Evolutionary conservation across 768 basidiomycete genomes (phyloP), one percentile per base, ranked within the genome.

Genomic region (Termitomyces sp.): DNA sequence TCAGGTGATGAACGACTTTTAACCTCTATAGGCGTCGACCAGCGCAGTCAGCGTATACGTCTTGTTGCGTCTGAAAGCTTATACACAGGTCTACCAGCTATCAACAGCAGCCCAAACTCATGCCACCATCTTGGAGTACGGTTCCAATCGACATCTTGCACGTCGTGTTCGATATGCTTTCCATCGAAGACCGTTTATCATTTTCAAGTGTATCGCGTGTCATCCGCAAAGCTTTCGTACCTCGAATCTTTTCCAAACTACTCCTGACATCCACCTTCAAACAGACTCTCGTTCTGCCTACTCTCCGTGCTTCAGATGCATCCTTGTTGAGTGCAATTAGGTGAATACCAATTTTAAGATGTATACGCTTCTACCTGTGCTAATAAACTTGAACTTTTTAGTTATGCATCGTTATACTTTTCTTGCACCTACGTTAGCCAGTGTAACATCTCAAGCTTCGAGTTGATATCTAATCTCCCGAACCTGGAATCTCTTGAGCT

Each of bases 401-500:
- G 42, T 16, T 12, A 49, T 22, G 50, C 1, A 14, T 43, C 10
- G 12, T 33, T 37, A 34, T 20, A 45, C 26, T 32, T 58, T 14
- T 33, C 48, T 26, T 57, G 56, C 14, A 57, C 32, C 30, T 6
- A 50, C 10, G 2, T 57, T n/a, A 48, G 39, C 27, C n/a, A n/a
- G 8, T 42, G 49, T 8, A 46, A 46, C 26, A 12, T 13, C 13
- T 26, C 42, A 1, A 24, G 42, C 43, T 40, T 53, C 40, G 2
- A 37, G 14, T 22, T 34, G 24, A 30, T 40, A 4, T 52, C 22
- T 26, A 14, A 0, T 37, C 14, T 48, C 13, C 27, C 44, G n/a
- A 53, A 52, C 20, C 34, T 58, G 33, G 34, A 33, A 33, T 53
- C 57, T 24, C n/a, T 58, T 26, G 44, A 30, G 22, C 27, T 58